These are phyloP conservation scores for Paramecium biaurelia DNA, from an alignment of 73 alveolate genomes.

Conservation along the genomic window DNA sequence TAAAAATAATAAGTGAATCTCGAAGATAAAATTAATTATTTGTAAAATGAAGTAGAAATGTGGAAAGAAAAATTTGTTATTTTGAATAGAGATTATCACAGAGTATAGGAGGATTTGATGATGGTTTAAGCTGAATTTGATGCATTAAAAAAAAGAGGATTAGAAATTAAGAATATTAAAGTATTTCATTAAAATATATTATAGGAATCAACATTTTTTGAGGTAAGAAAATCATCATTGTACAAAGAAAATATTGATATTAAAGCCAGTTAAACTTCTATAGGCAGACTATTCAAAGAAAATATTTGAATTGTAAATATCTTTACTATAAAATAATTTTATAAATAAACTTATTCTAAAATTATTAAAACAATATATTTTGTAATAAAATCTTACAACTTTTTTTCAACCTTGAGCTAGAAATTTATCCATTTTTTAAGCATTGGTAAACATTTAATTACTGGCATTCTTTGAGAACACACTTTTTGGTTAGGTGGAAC, in stretches of 20 bases:
- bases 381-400: background rate
- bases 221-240: background rate
- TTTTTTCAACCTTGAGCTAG: background rate
- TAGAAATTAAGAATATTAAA: background rate
- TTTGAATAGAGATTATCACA: conserved; percentile 44
- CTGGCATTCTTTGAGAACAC: conserved; percentile 4
- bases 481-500: background rate
- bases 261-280: background rate
- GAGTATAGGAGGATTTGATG: conserved; percentile 24
- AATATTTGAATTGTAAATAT: background rate
- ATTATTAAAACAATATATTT: background rate
- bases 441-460: background rate
- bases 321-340: background rate
- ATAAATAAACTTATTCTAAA: background rate
- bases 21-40: background rate
- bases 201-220: conserved; percentile 26
- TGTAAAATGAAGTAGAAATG: background rate
- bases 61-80: conserved; percentile 22
- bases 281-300: background rate
- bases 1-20: background rate
- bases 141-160: background rate
- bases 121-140: conserved; percentile 46
- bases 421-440: conserved; percentile 44
- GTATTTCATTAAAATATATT: background rate
- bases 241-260: conserved; percentile 13